A percentile compares a stretch with the other conserved stretches of the same genome.
Conservation (phyloP, 2,329 filamentous ascomycete genomes). For the Alternaria conjuncta region DNA sequence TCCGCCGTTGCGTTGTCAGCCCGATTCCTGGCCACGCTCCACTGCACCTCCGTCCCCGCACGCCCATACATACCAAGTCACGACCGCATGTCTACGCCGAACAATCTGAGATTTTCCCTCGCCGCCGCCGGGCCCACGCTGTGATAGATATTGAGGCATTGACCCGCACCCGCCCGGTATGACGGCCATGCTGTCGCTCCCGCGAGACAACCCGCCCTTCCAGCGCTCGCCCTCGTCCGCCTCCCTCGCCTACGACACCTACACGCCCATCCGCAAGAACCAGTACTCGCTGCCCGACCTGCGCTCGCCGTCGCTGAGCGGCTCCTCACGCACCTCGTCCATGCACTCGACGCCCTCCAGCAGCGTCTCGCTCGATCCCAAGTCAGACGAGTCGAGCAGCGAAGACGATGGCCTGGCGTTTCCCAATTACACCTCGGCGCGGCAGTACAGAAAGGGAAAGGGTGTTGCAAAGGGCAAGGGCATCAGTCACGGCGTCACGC, state of each 20-base stretch:
- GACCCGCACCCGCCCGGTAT: conserved; percentile 31
- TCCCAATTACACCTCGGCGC: conserved; percentile 49
- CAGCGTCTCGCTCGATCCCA: conserved; percentile 67
- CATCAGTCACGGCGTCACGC: neutral
- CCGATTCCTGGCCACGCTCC: conserved; percentile 19
- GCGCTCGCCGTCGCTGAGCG: conserved; percentile 40
- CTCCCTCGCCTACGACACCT: conserved; percentile 52
- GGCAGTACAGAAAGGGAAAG: conserved; percentile 18
- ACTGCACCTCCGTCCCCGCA: conserved; percentile 6
- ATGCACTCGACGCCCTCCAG: conserved; percentile 69
- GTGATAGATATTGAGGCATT: conserved; percentile 32
- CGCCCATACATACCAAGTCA: conserved; percentile 12
- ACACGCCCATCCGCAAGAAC: conserved; percentile 41
- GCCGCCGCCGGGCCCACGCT: conserved; percentile 37
- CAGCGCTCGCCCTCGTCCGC: conserved; percentile 53
- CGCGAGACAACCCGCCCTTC: conserved; percentile 43
- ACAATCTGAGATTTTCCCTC: conserved; percentile 18
- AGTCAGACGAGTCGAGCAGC: conserved; percentile 55
- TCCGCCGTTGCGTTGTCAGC: conserved; percentile 2
- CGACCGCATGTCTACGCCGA: conserved; percentile 44
- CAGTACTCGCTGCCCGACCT: conserved; percentile 47
- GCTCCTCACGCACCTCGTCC: conserved; percentile 56
- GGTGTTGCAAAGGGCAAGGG: neutral
- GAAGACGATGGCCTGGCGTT: conserved; percentile 55
- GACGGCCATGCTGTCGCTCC: conserved; percentile 51